These are phyloP conservation scores for Lobosporangium transversale DNA, from an alignment of 192 early-diverging fungal species.

Conservation along the genomic window DNA sequence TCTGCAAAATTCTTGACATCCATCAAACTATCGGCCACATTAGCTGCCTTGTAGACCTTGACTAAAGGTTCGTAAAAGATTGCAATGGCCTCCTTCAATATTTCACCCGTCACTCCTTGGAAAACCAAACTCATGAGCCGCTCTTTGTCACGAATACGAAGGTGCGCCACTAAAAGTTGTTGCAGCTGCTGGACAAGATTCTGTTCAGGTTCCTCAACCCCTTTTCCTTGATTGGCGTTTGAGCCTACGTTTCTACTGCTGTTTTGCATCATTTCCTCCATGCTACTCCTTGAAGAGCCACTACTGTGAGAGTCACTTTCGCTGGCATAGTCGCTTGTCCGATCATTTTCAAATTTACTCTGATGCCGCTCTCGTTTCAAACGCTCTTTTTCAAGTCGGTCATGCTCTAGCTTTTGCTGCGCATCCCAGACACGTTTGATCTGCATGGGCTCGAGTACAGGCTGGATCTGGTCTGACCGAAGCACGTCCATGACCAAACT, in stretches of 20 bases:
- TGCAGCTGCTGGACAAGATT: constrained; percentile 52
- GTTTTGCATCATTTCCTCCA: neutral
- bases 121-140: constrained; percentile 60
- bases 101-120: constrained; percentile 62
- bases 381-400: constrained; percentile 13
- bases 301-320: neutral
- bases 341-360: neutral
- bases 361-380: neutral
- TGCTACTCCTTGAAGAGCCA: neutral
- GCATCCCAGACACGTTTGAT: constrained; percentile 34
- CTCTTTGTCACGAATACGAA: constrained; percentile 61
- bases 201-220: neutral
- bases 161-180: constrained; percentile 57
- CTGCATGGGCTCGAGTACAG: constrained; percentile 20
- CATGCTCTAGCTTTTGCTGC: constrained; percentile 27
- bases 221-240: neutral
- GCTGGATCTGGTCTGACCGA: constrained; percentile 20
- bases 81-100: constrained; percentile 62
- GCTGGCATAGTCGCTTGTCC: neutral
- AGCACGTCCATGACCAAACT: constrained; percentile 40
- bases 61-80: constrained; percentile 70
- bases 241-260: too few species aligned
- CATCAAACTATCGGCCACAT: constrained; percentile 61
- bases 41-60: constrained; percentile 66
- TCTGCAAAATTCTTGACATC: constrained; percentile 61